A percentile compares a stretch with the other conserved stretches of the same genome.
phyloP scores from a whole-genome alignment of 2,329 filamentous ascomycete genomes.

The Elsinoe fawcettii region DNA sequence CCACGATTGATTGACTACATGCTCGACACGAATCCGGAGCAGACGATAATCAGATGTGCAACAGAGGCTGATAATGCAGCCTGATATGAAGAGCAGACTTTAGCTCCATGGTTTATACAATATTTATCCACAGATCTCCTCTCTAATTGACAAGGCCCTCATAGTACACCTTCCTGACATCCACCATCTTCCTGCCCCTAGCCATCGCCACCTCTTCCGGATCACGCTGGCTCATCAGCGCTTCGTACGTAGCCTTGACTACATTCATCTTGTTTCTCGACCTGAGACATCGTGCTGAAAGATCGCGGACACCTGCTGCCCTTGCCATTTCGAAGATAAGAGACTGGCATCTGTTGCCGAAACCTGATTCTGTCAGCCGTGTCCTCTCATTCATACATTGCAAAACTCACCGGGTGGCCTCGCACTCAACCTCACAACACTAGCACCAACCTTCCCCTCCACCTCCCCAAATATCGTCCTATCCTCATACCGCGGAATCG shows the following conservation, averaged over 20 bases:
- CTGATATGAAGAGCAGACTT: too few relatives aligned
- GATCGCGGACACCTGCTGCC: slow-evolving; percentile 75
- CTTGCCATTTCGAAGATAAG: slow-evolving; percentile 93
- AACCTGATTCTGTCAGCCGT: slow-evolving; percentile 51
- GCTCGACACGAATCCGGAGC: too few relatives aligned
- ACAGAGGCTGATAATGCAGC: too few relatives aligned
- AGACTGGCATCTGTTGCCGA: slow-evolving; percentile 83
- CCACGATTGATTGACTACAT: too few relatives aligned
- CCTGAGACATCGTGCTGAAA: slow-evolving; percentile 73
- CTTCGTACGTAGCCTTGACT: slow-evolving; percentile 82
- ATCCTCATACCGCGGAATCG: slow-evolving; percentile 84
- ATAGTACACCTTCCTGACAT: slow-evolving; percentile 96
- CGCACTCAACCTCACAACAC: slow-evolving; percentile 69
- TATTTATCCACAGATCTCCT: background rate
- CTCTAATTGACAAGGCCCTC: slow-evolving; percentile 61
- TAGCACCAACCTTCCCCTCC: slow-evolving; percentile 77
- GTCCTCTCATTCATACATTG: slow-evolving; percentile 9
- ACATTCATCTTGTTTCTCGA: slow-evolving; percentile 97
- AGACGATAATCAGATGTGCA: too few relatives aligned
- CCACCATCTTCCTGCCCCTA: slow-evolving; percentile 88
- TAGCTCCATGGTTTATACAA: background rate
- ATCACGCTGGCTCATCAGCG: slow-evolving; percentile 72
- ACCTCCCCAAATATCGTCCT: slow-evolving; percentile 85
- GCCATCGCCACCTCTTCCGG: slow-evolving; percentile 86
- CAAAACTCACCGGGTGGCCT: slow-evolving; percentile 71